These are phyloP conservation scores for Dryadomyces quercivorus DNA, from an alignment of 2,329 filamentous ascomycete genomes.

Conservation along the genomic window DNA sequence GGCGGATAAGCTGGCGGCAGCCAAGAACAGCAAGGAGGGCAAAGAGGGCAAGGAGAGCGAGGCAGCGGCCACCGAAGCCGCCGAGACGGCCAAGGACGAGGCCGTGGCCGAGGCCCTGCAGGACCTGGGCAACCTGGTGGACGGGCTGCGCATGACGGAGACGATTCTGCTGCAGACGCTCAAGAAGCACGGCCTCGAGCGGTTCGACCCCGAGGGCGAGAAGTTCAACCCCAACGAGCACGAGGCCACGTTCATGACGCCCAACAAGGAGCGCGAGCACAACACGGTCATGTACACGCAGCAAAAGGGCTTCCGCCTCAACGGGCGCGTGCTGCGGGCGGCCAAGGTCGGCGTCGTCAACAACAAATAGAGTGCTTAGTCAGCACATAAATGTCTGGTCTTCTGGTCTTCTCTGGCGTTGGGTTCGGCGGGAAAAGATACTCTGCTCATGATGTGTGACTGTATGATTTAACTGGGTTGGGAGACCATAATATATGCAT, in stretches of 20 bases:
- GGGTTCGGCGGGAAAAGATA: conserved; percentile 4
- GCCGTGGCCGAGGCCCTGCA: conserved; percentile 35
- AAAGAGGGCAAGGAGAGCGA: background rate
- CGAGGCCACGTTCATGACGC: conserved; percentile 91
- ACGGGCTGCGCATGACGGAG: conserved; percentile 93
- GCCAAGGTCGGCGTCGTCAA: conserved; percentile 96
- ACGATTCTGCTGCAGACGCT: conserved; percentile 75
- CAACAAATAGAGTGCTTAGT: conserved; percentile 38
- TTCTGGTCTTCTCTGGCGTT: conserved; percentile 7
- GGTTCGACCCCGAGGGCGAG: conserved; percentile 70
- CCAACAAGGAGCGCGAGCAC: conserved; percentile 77
- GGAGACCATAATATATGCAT: background rate
- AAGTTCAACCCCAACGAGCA: conserved; percentile 96
- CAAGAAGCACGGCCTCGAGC: conserved; percentile 86
- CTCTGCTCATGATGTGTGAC: conserved; percentile 12
- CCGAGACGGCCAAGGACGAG: conserved; percentile 51
- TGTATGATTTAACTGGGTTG: background rate
- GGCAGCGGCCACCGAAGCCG: background rate
- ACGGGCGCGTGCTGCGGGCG: conserved; percentile 77
- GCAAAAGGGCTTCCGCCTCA: conserved; percentile 91
- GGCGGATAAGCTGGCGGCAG: conserved; percentile 54
- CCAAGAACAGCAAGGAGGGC: conserved; percentile 18
- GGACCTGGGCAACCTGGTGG: conserved; percentile 70
- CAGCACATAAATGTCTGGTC: background rate
- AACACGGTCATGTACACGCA: conserved; percentile 85